Base-by-base conservation (phyloP, 306 rosid genomes). In the Medicago ruthenica region DNA sequence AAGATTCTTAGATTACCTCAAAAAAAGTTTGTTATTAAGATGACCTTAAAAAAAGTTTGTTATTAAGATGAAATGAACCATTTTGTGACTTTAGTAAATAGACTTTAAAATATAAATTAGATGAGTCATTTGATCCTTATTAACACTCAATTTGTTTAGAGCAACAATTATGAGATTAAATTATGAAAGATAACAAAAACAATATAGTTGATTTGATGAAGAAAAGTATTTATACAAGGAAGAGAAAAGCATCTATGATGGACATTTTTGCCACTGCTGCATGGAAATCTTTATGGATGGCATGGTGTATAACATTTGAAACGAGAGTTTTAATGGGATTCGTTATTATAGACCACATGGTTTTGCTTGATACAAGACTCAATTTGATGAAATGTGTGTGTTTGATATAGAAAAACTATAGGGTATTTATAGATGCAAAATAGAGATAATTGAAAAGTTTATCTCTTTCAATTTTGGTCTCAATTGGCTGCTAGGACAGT, bases 231-330 rank as follows among this genome's bases (percentile, higher is more conserved):
- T 50, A 50, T 80, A 86, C 89, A 9, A 83, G 34, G 77, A 86
- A 86, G 61, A 86, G 87, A 67, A 80, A 78, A 59, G 85, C 58
- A 12, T 86, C 85, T 0, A 80, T 71, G 81, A 83, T 73, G 47
- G 89, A 57, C 89, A 86, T 83, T 81, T 37, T 80, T 39, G 85
- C 40, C 17, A 80, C 81, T 15, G 79, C 83, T 41, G 70, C 85
- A 77, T 86, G 87, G 68, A 86, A 86, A 34, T 86, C 87, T 65
- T 67, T 44, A 8, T 77, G 89, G 67, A 83, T 60, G 66, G 67
- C 37, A 4, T 58, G 73, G 16, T 39, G 70, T 14, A 76, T 0
- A 66, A 68, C 5, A 22, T 22, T 69, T 50, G 74, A 65, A 10
- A 27, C 6, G 27, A 80, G 67, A 34, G 45, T 7, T 77, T 39